Conservation (phyloP, 805 yeast genomes). For the Cyberlindnera euphorbiiphila region DNA sequence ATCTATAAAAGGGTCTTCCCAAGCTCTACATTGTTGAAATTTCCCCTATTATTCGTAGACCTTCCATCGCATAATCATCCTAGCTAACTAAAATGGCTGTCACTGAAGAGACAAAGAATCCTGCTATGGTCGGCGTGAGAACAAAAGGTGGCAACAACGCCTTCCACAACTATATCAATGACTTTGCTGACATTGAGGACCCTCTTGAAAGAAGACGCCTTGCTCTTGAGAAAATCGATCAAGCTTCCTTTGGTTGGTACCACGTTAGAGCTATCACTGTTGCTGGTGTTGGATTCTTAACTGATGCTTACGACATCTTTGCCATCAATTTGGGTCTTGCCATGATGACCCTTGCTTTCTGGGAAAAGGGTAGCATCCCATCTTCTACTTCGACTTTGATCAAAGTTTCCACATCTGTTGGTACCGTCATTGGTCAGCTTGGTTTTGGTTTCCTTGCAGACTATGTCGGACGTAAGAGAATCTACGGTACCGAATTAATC, state of each 20-base stretch:
- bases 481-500: conserved; percentile 84
- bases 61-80: too few relatives aligned
- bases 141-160: conserved; percentile 81
- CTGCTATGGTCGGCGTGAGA: conserved; percentile 28
- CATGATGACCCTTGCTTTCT: conserved; percentile 75
- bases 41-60: too few relatives aligned
- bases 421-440: conserved; percentile 89
- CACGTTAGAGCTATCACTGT: conserved; percentile 77
- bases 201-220: conserved; percentile 85
- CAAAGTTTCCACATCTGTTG: conserved; percentile 88
- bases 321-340: conserved; percentile 81
- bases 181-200: conserved; percentile 77
- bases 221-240: conserved; percentile 80
- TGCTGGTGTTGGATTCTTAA: conserved; percentile 92
- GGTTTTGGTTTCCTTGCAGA: conserved; percentile 84
- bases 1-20: too few relatives aligned
- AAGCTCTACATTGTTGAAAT: background rate
- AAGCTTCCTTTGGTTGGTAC: conserved; percentile 77
- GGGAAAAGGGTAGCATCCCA: conserved; percentile 57
- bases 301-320: conserved; percentile 90
- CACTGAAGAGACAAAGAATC: conserved; percentile 23
- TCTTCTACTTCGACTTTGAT: conserved; percentile 68
- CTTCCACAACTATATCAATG: conserved; percentile 76
- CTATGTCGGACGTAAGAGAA: conserved; percentile 76
- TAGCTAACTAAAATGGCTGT: conserved; percentile 2